Evolutionary conservation across 2,329 filamentous ascomycete genomes (phyloP).

Genomic region (Cladophialophora immunda): DNA sequence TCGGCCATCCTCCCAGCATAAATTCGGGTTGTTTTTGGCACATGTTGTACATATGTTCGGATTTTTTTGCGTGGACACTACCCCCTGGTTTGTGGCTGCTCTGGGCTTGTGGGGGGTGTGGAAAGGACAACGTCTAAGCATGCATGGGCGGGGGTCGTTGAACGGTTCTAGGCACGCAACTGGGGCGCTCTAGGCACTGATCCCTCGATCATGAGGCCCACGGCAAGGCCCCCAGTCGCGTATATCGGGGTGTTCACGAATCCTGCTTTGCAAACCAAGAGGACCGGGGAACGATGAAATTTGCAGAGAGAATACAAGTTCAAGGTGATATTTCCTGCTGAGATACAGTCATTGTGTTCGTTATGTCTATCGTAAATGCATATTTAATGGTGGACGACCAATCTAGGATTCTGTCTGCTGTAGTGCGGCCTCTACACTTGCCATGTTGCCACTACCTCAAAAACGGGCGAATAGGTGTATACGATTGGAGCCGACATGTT

Average conservation of each 20-base stretch:
- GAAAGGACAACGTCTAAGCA: background rate
- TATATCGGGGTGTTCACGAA: too few species aligned
- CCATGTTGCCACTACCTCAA: background rate
- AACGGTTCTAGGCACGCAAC: background rate
- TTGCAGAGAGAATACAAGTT: background rate
- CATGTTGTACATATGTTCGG: background rate
- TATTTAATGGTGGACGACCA: background rate
- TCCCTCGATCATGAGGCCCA: too few species aligned
- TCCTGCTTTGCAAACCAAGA: too few species aligned
- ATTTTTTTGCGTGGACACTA: background rate
- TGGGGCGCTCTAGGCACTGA: background rate
- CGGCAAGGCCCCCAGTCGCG: too few species aligned
- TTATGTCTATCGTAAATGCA: background rate
- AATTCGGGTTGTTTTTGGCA: slow-evolving; percentile 14
- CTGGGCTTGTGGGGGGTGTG: background rate
- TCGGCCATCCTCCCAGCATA: slow-evolving; percentile 33
- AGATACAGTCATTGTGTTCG: background rate
- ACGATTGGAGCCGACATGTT: background rate
- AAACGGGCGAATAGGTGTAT: background rate
- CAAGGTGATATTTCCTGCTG: background rate
- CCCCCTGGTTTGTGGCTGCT: background rate
- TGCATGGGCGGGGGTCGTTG: background rate
- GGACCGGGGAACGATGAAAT: too few species aligned
- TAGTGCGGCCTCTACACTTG: background rate
- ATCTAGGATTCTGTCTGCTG: background rate